phyloP scores from a whole-genome alignment of 1,284 basidiomycete species.

The Grifola frondosa region DNA sequence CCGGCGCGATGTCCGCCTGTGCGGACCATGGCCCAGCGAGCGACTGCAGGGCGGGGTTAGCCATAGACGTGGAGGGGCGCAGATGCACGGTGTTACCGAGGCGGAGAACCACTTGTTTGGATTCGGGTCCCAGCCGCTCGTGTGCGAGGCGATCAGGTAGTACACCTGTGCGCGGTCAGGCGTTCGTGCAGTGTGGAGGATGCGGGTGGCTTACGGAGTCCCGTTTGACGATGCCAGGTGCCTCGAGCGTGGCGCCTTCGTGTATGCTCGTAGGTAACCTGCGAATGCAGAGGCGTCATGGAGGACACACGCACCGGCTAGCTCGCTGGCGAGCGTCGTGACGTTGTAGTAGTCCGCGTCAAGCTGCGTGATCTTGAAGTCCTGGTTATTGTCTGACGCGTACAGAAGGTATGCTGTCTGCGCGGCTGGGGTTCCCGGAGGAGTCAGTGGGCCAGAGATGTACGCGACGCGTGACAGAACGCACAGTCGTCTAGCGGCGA shows the following conservation, averaged over 20 bases:
- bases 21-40: constrained; percentile 57
- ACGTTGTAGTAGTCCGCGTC: constrained; percentile 61
- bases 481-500: constrained; percentile 19
- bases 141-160: constrained; percentile 62
- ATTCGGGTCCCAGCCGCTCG: constrained; percentile 59
- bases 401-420: constrained; percentile 56
- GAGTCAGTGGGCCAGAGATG: constrained; percentile 1
- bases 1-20: constrained; percentile 55
- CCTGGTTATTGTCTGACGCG: constrained; percentile 67
- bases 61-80: background rate
- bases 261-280: background rate
- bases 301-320: constrained; percentile 39
- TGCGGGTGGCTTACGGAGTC: constrained; percentile 40
- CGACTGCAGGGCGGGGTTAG: constrained; percentile 35
- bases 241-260: constrained; percentile 57
- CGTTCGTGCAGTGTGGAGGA: background rate
- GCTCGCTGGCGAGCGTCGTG: constrained; percentile 44
- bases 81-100: constrained; percentile 43
- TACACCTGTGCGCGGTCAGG: constrained; percentile 40
- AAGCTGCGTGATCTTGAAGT: constrained; percentile 63
- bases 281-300: background rate
- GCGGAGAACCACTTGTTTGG: constrained; percentile 61
- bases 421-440: constrained; percentile 10
- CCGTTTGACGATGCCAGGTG: constrained; percentile 61
- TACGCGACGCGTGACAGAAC: no score